phyloP scores from a whole-genome alignment of 352 stramenopile species.

The Halophytophthora batemanensis region DNA sequence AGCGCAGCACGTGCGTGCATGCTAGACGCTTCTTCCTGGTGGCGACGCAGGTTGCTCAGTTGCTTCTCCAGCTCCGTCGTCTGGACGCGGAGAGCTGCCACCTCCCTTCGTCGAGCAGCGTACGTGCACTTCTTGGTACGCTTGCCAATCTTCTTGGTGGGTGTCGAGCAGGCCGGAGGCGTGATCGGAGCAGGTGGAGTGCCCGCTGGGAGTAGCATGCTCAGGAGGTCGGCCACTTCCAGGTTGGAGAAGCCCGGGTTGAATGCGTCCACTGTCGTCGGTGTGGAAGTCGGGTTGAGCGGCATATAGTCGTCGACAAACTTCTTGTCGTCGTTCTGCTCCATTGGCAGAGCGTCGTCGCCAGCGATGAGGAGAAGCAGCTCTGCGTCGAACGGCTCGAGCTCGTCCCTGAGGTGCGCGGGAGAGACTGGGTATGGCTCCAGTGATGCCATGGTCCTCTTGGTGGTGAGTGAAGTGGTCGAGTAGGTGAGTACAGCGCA shows the following conservation, averaged over 20 bases:
- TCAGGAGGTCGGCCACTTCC: slow-evolving; percentile 40
- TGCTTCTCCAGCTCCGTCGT: slow-evolving; percentile 31
- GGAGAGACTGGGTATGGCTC: slow-evolving; percentile 30
- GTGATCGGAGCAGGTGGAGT: slow-evolving; percentile 16
- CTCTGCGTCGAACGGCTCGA: slow-evolving; percentile 33
- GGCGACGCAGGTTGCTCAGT: slow-evolving; percentile 28
- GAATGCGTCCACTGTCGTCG: slow-evolving; percentile 30
- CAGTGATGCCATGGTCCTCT: slow-evolving; percentile 25
- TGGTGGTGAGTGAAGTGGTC: neutral
- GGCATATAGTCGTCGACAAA: slow-evolving; percentile 30
- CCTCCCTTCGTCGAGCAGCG: slow-evolving; percentile 48
- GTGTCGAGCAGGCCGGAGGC: slow-evolving; percentile 19
- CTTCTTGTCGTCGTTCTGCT: slow-evolving; percentile 10
- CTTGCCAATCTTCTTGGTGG: slow-evolving; percentile 29
- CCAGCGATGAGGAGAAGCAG: slow-evolving; percentile 32
- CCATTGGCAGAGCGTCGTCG: slow-evolving; percentile 5
- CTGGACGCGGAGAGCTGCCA: slow-evolving; percentile 36
- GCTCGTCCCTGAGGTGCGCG: slow-evolving; percentile 17
- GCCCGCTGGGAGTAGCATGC: slow-evolving; percentile 21
- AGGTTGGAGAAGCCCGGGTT: slow-evolving; percentile 32
- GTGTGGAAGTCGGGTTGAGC: slow-evolving; percentile 30
- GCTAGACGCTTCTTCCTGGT: slow-evolving; percentile 5
- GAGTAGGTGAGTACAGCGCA: neutral
- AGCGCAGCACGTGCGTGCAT: slow-evolving; percentile 18
- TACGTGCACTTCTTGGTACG: slow-evolving; percentile 64